Conservation (phyloP, 2,329 filamentous ascomycete species). For the Mycosphaerella sp. region DNA sequence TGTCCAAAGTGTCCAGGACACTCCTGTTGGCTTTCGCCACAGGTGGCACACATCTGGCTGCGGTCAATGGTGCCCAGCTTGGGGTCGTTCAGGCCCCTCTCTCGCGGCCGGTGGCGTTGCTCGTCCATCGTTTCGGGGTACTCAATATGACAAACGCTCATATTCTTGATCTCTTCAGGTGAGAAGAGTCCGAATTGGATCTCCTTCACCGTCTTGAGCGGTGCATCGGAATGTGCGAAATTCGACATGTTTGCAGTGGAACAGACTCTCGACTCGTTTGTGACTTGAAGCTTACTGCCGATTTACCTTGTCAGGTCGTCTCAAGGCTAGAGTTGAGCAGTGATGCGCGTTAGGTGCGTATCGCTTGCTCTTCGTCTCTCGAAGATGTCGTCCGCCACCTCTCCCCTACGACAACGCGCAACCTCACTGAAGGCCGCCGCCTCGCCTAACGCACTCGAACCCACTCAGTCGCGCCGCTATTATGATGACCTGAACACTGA, state of each 20-base stretch:
- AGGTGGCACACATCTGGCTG: slow-evolving; percentile 92
- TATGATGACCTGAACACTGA: slow-evolving; percentile 11
- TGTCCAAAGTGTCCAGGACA: slow-evolving; percentile 98
- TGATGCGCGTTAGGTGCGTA: slow-evolving; percentile 1
- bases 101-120: slow-evolving; percentile 80
- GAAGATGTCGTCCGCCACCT: slow-evolving; percentile 24
- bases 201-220: slow-evolving; percentile 95
- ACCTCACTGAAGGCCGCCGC: slow-evolving; percentile 30
- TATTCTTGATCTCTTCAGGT: slow-evolving; percentile 97
- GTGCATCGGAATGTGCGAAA: slow-evolving; percentile 87
- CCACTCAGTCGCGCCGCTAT: slow-evolving; percentile 14
- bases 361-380: slow-evolving; percentile 3
- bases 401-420: slow-evolving; percentile 29
- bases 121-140: slow-evolving; percentile 99
- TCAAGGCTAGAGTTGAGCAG: neutral
- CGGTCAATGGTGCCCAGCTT: slow-evolving; percentile 94
- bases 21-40: slow-evolving; percentile 88
- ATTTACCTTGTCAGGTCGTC: neutral
- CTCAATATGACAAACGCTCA: slow-evolving; percentile 93
- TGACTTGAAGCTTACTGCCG: neutral
- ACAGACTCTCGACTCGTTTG: neutral
- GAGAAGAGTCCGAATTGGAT: slow-evolving; percentile 98
- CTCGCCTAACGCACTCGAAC: slow-evolving; percentile 21
- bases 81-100: slow-evolving; percentile 89
- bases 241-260: slow-evolving; percentile 72